Evolutionary conservation across 352 stramenopile species (phyloP).

Genomic region (Globisporangium nunn): DNA sequence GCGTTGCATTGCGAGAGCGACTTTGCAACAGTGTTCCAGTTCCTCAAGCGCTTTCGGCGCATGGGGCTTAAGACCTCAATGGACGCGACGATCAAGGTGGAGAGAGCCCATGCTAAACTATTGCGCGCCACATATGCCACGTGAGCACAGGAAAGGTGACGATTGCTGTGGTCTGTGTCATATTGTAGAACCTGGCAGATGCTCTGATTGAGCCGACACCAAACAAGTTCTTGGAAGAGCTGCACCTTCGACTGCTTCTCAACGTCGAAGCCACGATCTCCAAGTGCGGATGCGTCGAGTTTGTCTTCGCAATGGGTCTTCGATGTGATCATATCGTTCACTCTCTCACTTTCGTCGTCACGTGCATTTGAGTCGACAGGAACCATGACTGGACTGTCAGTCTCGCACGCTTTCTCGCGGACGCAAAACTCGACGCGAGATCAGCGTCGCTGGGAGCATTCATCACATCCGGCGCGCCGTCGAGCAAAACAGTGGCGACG

Average conservation of each 20-base stretch:
- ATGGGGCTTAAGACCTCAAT: slow-evolving; percentile 45
- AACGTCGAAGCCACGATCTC: slow-evolving; percentile 37
- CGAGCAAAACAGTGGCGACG: slow-evolving; percentile 16
- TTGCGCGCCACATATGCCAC: not conserved
- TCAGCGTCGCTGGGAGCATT: slow-evolving; percentile 9
- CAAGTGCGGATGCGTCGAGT: slow-evolving; percentile 27
- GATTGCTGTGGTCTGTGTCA: not conserved
- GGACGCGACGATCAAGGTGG: slow-evolving; percentile 25
- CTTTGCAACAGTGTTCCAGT: slow-evolving; percentile 56
- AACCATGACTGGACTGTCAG: slow-evolving; percentile 40
- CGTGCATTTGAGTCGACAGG: slow-evolving; percentile 9
- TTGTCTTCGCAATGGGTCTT: not conserved
- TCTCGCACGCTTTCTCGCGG: slow-evolving; percentile 37
- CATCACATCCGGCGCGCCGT: not conserved
- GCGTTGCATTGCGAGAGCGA: slow-evolving; percentile 35
- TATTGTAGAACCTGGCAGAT: slow-evolving; percentile 22
- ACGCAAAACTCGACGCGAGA: slow-evolving; percentile 19
- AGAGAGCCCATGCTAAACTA: too few species aligned
- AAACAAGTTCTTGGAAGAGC: slow-evolving; percentile 27
- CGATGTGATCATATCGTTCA: not conserved
- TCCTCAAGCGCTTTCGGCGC: slow-evolving; percentile 56
- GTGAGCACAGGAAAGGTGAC: not conserved
- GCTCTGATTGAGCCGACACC: slow-evolving; percentile 28
- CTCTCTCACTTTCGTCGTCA: not conserved
- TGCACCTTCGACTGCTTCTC: slow-evolving; percentile 36